phyloP scores from a whole-genome alignment of 1,284 basidiomycete species.

The Anthracocystis panici-leucophaei region DNA sequence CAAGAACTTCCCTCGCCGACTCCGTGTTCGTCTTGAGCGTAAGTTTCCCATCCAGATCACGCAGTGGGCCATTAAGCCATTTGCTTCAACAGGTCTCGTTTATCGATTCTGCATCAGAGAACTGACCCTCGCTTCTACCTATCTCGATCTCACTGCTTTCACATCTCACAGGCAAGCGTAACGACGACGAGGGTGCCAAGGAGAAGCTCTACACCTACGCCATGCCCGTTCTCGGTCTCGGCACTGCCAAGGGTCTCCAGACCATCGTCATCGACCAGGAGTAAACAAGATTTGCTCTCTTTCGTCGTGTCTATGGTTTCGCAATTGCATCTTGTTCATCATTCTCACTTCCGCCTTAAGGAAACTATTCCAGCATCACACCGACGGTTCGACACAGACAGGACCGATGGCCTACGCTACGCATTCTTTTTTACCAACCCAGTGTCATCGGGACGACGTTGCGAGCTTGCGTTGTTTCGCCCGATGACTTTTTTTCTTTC shows the following conservation, averaged over 20 bases:
- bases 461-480: constrained; percentile 44
- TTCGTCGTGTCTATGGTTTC: constrained; percentile 35
- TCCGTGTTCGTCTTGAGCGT: constrained; percentile 68
- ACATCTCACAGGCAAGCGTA: constrained; percentile 57
- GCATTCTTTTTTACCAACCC: constrained; percentile 25
- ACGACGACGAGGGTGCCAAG: constrained; percentile 70
- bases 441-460: constrained; percentile 33
- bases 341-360: constrained; percentile 17
- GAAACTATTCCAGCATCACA: constrained; percentile 23
- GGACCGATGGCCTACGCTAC: constrained; percentile 22
- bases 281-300: constrained; percentile 32
- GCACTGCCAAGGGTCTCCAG: constrained; percentile 68
- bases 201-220: constrained; percentile 70
- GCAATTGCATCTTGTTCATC: constrained; percentile 39
- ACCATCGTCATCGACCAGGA: constrained; percentile 68
- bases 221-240: constrained; percentile 67
- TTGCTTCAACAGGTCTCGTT: not conserved
- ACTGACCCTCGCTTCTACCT: not conserved
- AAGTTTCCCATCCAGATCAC: not conserved
- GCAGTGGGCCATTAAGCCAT: not conserved
- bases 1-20: constrained; percentile 67
- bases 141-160: not conserved
- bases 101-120: not conserved
- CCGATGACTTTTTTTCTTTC: constrained; percentile 14
- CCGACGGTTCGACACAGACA: constrained; percentile 36